Evolutionary conservation across 2,329 filamentous ascomycete genomes (phyloP).

Genomic region (Fusarium torulosum): DNA sequence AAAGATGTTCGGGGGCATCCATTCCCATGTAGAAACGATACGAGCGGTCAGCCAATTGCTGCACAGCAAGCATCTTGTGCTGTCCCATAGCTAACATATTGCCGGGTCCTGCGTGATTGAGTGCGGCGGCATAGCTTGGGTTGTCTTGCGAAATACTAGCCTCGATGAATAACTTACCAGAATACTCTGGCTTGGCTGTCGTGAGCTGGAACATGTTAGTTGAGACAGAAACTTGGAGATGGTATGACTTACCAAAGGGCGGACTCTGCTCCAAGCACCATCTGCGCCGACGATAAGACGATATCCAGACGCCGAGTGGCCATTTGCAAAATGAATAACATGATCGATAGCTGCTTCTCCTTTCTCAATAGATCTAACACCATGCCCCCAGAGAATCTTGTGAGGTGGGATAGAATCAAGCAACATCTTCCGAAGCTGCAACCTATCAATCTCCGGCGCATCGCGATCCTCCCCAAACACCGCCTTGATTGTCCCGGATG

Average conservation of each 20-base stretch:
- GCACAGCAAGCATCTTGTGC: not conserved
- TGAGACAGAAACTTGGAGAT: conserved; percentile 47
- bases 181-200: not conserved
- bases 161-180: conserved; percentile 20
- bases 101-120: conserved; percentile 1
- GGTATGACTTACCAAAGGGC: conserved; percentile 53
- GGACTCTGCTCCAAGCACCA: conserved; percentile 49
- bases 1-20: not conserved
- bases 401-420: conserved; percentile 48
- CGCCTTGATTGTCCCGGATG: conserved; percentile 47
- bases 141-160: conserved; percentile 6
- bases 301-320: conserved; percentile 8
- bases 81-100: conserved; percentile 15
- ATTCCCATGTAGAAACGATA: conserved; percentile 18
- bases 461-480: conserved; percentile 39
- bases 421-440: conserved; percentile 53
- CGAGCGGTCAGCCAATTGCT: conserved; percentile 9
- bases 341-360: accelerated
- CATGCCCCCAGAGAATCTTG: conserved; percentile 54
- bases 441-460: conserved; percentile 57
- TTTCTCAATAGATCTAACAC: not conserved
- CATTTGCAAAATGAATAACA: conserved; percentile 10
- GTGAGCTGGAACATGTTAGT: conserved; percentile 21
- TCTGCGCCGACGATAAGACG: conserved; percentile 29
- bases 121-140: not conserved